Conservation (phyloP, 768 basidiomycete species). For the Collybia sordida region DNA sequence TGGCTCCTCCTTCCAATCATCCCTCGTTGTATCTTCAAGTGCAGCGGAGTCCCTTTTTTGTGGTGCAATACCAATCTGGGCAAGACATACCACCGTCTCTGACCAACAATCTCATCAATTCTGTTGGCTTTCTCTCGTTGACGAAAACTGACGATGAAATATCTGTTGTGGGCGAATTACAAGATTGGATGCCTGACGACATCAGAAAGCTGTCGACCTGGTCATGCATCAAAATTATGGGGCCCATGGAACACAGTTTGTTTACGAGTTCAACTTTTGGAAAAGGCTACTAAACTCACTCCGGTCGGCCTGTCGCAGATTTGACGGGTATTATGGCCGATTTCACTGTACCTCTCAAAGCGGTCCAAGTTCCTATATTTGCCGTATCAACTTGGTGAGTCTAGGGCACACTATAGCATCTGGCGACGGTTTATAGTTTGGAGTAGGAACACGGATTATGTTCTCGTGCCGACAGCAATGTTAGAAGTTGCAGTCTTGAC, state of each 20-base stretch:
- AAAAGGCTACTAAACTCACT: not conserved
- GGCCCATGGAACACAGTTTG: slow-evolving; percentile 67
- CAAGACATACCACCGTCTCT: slow-evolving; percentile 33
- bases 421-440: slow-evolving; percentile 1
- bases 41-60: slow-evolving; percentile 41
- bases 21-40: slow-evolving; percentile 49
- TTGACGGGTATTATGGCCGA: slow-evolving; percentile 57
- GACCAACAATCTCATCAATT: slow-evolving; percentile 26
- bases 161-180: slow-evolving; percentile 52
- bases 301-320: slow-evolving; percentile 26
- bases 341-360: slow-evolving; percentile 53
- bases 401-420: not conserved
- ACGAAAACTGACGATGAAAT: slow-evolving; percentile 62
- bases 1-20: slow-evolving; percentile 46
- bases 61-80: slow-evolving; percentile 40
- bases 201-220: slow-evolving; percentile 43
- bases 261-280: not conserved
- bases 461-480: slow-evolving; percentile 51
- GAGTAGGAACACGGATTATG: slow-evolving; percentile 65
- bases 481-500: slow-evolving; percentile 38
- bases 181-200: slow-evolving; percentile 31
- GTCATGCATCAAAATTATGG: slow-evolving; percentile 61
- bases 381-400: slow-evolving; percentile 62
- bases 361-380: slow-evolving; percentile 54
- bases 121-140: slow-evolving; percentile 45